Evolutionary conservation across 139 green algal species (phyloP), one percentile per base, ranked within the genome.

Genomic region (Ostreobium quekettii): DNA sequence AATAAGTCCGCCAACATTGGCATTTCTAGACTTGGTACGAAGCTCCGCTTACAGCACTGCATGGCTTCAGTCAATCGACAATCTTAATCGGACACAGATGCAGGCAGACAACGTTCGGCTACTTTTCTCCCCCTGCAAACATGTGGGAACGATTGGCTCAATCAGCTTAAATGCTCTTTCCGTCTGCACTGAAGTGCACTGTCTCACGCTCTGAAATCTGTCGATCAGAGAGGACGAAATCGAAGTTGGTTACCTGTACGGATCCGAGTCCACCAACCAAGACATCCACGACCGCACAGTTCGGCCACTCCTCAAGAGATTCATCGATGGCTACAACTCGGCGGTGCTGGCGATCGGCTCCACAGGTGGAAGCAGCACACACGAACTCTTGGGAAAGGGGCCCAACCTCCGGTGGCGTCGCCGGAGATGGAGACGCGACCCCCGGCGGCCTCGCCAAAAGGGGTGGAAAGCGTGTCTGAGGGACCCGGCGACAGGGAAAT

Each of bases 211-310:
- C n/a, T n/a, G n/a, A n/a, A n/a, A n/a, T n/a, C n/a, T 53, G 42
- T 19, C 19, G 11, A 19, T 53, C 80, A 89, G 83, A 28, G 83
- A 85, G 57, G 81, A 87, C 59, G 81, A 87, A 70, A 83, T 76
- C 60, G 77, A 85, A 4, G 73, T 81, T 0, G 66, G 66, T 4
- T 87, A 69, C 49, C 71, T 81, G 38, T 89, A 87, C 67, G 83
- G 83, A 7, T 36, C 73, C 11, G 83, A 87, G 11, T 61, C 79
- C 8, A 78, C 26, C 39, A 79, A 81, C 30, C 28, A 33, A 4
- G 81, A 87, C 59, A 59, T 89, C 0, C 63, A 71, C 15, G 73
- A 63, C 1, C 67, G 81, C 11, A 74, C 71, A n/a, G 7, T 89
- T 4, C 32, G 60, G 48, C 81, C 79, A 4, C 66, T 89, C 7